phyloP scores from a whole-genome alignment of 176 grass and related monocot genomes.

The Juncus effusus region DNA sequence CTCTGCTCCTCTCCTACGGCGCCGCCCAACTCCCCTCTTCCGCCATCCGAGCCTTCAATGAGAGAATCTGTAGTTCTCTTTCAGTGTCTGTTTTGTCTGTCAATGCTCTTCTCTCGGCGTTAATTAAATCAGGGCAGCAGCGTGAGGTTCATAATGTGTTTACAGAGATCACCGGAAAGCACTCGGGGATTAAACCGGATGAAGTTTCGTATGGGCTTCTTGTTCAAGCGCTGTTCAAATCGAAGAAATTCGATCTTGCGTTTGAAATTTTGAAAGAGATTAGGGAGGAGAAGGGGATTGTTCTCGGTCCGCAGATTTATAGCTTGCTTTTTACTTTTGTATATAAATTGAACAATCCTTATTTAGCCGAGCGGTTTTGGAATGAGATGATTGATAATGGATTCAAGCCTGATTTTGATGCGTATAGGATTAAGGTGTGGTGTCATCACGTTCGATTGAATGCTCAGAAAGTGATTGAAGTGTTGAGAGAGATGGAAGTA shows the following conservation, averaged over 20 bases:
- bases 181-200: constrained; percentile 47
- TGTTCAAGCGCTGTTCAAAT: constrained; percentile 46
- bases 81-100: constrained; percentile 45
- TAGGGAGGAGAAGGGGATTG: constrained; percentile 39
- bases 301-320: constrained; percentile 48
- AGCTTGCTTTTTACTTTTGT: constrained; percentile 53
- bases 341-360: constrained; percentile 39
- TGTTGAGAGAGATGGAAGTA: constrained; percentile 56
- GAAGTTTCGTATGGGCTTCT: constrained; percentile 56
- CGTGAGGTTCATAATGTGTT: constrained; percentile 45
- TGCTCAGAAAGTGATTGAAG: constrained; percentile 32
- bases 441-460: constrained; percentile 24
- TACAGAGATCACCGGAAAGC: constrained; percentile 43
- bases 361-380: constrained; percentile 57
- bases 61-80: constrained; percentile 21
- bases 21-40: constrained; percentile 45
- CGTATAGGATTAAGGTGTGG: constrained; percentile 60
- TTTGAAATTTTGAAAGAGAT: constrained; percentile 46
- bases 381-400: constrained; percentile 59
- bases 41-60: constrained; percentile 46
- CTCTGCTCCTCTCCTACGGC: constrained; percentile 57
- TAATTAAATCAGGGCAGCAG: constrained; percentile 42
- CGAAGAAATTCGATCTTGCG: constrained; percentile 35
- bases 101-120: constrained; percentile 69
- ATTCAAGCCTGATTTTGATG: constrained; percentile 33